Evolutionary conservation across 306 rosid genomes (phyloP).

Genomic region (Cicer chorassanicum): DNA sequence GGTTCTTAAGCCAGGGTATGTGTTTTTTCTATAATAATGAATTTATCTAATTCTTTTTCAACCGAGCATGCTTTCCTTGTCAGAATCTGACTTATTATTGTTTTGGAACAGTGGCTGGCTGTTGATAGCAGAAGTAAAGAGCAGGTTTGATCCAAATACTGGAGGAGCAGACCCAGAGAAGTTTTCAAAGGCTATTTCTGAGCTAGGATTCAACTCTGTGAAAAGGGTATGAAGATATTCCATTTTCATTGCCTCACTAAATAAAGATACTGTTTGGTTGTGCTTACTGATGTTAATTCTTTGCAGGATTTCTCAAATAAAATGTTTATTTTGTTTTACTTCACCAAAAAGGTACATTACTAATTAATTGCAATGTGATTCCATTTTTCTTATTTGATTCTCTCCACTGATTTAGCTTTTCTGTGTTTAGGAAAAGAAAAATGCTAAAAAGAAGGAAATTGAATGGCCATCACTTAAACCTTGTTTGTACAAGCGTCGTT

Average conservation of each 20-base stretch:
- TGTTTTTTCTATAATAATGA: neutral
- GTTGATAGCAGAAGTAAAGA: constrained; percentile 93
- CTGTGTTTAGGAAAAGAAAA: constrained; percentile 61
- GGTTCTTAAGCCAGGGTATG: constrained; percentile 80
- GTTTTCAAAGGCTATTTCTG: constrained; percentile 68
- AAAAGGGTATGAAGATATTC: constrained; percentile 54
- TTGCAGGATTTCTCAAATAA: constrained; percentile 90
- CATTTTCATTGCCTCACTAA: constrained; percentile 15
- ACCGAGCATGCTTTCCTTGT: neutral
- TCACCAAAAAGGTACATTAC: constrained; percentile 74
- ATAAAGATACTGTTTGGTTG: neutral
- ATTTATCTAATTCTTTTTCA: neutral
- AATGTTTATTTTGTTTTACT: constrained; percentile 84
- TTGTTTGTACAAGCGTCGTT: constrained; percentile 92
- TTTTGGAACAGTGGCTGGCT: constrained; percentile 77
- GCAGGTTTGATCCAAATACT: constrained; percentile 83
- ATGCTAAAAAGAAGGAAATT: constrained; percentile 56
- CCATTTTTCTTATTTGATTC: constrained; percentile 15
- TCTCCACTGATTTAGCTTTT: constrained; percentile 8
- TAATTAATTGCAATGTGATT: constrained; percentile 9
- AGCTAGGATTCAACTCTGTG: constrained; percentile 71
- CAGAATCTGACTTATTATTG: constrained; percentile 40
- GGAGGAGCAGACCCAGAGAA: constrained; percentile 90
- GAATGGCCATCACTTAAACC: constrained; percentile 93
- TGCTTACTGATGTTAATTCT: constrained; percentile 48